Conservation (phyloP, 2,329 filamentous ascomycete genomes). For the Nemania abortiva region DNA sequence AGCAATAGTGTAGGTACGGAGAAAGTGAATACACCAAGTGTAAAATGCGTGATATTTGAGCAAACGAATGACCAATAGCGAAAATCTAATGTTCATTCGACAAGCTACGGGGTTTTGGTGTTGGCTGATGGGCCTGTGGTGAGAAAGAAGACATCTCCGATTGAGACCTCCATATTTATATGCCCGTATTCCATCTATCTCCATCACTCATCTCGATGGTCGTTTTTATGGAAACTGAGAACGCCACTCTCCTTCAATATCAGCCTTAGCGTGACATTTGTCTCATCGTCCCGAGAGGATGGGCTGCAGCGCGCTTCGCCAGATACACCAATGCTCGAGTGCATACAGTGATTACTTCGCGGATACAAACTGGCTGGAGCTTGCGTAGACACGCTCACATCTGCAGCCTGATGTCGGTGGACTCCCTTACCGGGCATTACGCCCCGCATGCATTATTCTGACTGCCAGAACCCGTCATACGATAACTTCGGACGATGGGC, state of each 20-base stretch:
- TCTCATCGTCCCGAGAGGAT: background rate
- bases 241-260: background rate
- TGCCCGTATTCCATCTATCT: background rate
- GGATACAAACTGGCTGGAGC: background rate
- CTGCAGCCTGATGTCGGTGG: slow-evolving; percentile 12
- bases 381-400: background rate
- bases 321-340: background rate
- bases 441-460: slow-evolving; percentile 25
- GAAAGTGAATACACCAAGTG: background rate
- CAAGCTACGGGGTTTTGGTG: background rate
- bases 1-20: background rate
- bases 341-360: background rate
- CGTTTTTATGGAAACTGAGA: background rate
- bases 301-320: slow-evolving; percentile 9
- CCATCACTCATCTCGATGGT: background rate
- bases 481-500: background rate
- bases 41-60: background rate
- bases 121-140: background rate
- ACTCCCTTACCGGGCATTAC: slow-evolving; percentile 20
- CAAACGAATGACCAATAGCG: background rate
- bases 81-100: background rate
- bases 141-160: background rate
- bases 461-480: slow-evolving; percentile 9
- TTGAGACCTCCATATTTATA: slow-evolving; percentile 26
- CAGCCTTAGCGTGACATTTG: background rate